phyloP scores from a whole-genome alignment of 768 basidiomycete species.

The Phaffia tasmanica region DNA sequence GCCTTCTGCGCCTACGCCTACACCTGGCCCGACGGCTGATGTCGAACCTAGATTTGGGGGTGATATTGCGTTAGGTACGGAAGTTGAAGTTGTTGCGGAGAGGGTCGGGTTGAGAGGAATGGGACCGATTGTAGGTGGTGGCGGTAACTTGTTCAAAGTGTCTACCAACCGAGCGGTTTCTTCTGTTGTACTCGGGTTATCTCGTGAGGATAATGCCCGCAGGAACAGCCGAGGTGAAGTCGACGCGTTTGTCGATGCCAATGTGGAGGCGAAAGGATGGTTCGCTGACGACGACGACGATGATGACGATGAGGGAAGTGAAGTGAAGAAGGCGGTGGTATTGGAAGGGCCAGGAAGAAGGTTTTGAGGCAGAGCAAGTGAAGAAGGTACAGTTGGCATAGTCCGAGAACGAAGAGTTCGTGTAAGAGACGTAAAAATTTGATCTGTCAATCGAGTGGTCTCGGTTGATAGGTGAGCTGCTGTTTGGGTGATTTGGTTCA shows the following conservation, averaged over 20 bases:
- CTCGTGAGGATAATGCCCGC: background rate
- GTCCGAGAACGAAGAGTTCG: slow-evolving; percentile 5
- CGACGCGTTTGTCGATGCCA: background rate
- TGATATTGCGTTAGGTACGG: background rate
- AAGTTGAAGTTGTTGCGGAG: background rate
- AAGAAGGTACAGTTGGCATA: background rate
- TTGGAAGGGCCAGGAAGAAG: background rate
- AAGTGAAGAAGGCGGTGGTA: background rate
- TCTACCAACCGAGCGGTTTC: background rate
- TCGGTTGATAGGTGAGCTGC: slow-evolving; percentile 21
- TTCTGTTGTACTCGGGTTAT: background rate
- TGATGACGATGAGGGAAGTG: background rate
- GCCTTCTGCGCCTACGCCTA: too few species aligned
- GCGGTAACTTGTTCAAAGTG: too few species aligned
- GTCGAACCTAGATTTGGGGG: background rate
- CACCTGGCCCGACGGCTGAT: background rate
- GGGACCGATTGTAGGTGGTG: too few species aligned
- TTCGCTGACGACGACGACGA: background rate
- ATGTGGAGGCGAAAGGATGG: slow-evolving; percentile 2
- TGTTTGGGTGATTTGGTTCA: slow-evolving; percentile 24
- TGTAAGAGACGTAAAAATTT: slow-evolving; percentile 13
- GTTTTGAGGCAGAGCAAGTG: background rate
- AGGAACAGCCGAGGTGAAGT: too few species aligned
- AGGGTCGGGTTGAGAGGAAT: too few species aligned
- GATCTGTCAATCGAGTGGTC: slow-evolving; percentile 16